These are phyloP conservation scores for Mortierella sp. DNA, from an alignment of 371 early-diverging fungal genomes.

Conservation along the genomic window DNA sequence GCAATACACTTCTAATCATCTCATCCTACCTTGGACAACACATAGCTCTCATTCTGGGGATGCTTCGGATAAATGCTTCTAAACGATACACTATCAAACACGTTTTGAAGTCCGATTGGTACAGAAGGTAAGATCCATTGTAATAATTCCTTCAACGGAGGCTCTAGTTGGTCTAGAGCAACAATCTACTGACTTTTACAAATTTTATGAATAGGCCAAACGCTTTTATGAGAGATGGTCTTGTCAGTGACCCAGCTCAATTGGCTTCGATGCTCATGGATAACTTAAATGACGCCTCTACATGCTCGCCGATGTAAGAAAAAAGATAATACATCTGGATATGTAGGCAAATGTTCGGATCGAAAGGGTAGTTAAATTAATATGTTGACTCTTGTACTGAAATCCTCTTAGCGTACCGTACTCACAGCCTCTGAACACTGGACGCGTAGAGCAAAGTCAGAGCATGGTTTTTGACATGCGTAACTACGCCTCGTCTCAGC, in stretches of 20 bases:
- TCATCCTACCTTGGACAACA: background rate
- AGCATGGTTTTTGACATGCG: conserved; percentile 29
- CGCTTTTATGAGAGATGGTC: conserved; percentile 28
- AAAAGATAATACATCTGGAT: background rate
- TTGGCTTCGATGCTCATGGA: conserved; percentile 65
- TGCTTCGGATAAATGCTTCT: conserved; percentile 44
- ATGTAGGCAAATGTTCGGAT: background rate
- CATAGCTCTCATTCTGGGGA: conserved; percentile 38
- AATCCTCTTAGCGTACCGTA: conserved; percentile 40
- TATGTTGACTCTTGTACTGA: background rate
- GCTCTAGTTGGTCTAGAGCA: background rate
- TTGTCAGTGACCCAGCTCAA: conserved; percentile 64
- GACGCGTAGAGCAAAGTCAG: conserved; percentile 41
- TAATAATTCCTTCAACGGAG: background rate
- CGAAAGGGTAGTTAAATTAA: too few relatives aligned
- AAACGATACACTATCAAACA: conserved; percentile 41
- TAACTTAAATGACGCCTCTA: conserved; percentile 46
- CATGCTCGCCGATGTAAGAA: conserved; percentile 35
- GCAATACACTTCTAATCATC: background rate
- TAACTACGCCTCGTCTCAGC: conserved; percentile 48
- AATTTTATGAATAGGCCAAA: conserved; percentile 20
- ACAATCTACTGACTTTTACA: background rate
- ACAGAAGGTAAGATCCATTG: conserved; percentile 31
- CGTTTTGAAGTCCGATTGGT: conserved; percentile 49
- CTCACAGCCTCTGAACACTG: conserved; percentile 50